Evolutionary conservation across 2,329 filamentous ascomycete genomes (phyloP), one percentile per base, ranked within the genome.

Genomic region (Curvularia spicifera): DNA sequence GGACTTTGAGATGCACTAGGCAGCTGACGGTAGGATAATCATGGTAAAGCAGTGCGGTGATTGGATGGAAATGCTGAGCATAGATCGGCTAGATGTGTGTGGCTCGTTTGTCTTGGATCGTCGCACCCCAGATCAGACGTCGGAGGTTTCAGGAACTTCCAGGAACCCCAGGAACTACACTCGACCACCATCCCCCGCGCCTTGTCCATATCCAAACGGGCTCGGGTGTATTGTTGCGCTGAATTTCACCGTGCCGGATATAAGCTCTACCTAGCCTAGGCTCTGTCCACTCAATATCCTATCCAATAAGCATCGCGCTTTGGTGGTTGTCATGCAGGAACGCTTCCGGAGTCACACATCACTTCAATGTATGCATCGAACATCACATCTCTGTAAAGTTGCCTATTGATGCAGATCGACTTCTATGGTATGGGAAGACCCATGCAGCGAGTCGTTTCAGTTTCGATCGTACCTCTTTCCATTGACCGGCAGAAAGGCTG

Each of bases 371-470:
- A 50, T 44, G 39, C 51, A 40, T 37, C 42, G 24, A 26, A 22
- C 9, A 46, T 53, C 55, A 47, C 56, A 44, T 49, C 40, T 45
- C 37, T 42, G 26, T 28, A 52, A 58, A 51, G 53, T 53, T 51
- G 49, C 56, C 42, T 57, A 44, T 65, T 46, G 56, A 64, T 53
- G 54, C 56, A 49, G 56, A 49, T 52, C 46, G 45, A 48, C 48
- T 51, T 54, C 53, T 22, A 51, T 45, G 45, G 51, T 26, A 56
- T 52, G 47, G 51, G 57, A 49, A 58, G 39, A 61, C 52, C 62
- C 63, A 62, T 66, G 61, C 53, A 53, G 31, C 50, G 26, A 35
- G 50, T 56, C 50, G 66, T 71, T 71, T 71, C 67, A 69, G 59
- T 63, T 56, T 56, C 61, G 52, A 58, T 54, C 53, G 48, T 51